A percentile compares a stretch with the other conserved stretches of the same genome.
These are phyloP conservation scores for Ilex asprella DNA, from an alignment of 257 asterid species.

Conservation along the genomic window DNA sequence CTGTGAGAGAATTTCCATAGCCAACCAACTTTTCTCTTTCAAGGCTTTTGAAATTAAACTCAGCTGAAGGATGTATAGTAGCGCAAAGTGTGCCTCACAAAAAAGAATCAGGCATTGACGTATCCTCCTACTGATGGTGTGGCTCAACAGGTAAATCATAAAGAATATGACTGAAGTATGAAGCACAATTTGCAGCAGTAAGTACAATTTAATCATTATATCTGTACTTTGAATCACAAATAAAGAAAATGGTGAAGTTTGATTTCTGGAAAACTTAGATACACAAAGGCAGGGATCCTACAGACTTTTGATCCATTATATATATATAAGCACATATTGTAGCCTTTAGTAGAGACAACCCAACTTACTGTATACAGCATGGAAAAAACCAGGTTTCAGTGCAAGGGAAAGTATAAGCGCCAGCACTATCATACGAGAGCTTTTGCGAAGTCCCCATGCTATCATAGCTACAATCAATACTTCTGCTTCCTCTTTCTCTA, in stretches of 20 bases:
- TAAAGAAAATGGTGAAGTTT: conserved; percentile 10
- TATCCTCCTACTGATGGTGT: conserved; percentile 58
- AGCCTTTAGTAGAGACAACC: conserved; percentile 4
- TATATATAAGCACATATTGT: too few species aligned
- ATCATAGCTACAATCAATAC: conserved; percentile 91
- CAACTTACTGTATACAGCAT: conserved; percentile 85
- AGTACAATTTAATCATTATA: not conserved
- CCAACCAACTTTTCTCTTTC: conserved; percentile 56
- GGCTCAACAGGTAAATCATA: conserved; percentile 79
- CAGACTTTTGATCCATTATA: too few species aligned
- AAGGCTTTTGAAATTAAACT: conserved; percentile 61
- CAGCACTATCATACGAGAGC: conserved; percentile 87
- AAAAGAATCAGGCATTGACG: conserved; percentile 84
- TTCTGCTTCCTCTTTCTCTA: conserved; percentile 90
- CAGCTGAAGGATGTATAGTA: conserved; percentile 84
- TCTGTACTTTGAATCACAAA: too few species aligned
- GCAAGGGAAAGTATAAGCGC: conserved; percentile 84
- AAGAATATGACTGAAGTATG: conserved; percentile 86
- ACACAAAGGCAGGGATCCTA: not conserved
- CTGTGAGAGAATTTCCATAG: conserved; percentile 67
- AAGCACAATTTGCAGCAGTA: conserved; percentile 20
- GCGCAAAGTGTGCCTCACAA: conserved; percentile 92
- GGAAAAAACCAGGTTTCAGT: conserved; percentile 85
- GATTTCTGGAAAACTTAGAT: conserved; percentile 4
- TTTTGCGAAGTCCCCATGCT: conserved; percentile 97